Base-by-base conservation (phyloP, 345 rosid genomes). In the Noccaea caerulescens region DNA sequence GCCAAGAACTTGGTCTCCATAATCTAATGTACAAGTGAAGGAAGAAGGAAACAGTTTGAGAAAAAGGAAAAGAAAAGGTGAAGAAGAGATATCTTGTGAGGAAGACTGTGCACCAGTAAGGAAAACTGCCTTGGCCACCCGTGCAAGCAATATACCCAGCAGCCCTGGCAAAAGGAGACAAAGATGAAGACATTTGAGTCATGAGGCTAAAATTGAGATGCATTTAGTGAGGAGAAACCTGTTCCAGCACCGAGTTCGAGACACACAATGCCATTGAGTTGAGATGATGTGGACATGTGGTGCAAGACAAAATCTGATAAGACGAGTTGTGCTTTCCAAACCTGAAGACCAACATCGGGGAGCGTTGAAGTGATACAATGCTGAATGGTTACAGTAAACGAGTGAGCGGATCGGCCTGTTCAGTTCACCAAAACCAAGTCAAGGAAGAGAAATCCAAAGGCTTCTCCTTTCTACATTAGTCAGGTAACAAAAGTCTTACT, bases 201-300 rank as follows among this genome's bases (percentile, higher is more conserved):
- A 27, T 27, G 30, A 27, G 2, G 30, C 30, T 27, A 27, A 27
- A 27, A 27, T 2, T 27, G 30, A 45, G 20, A 62, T 6, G 50
- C 52, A 13, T 43, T 25, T 33, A 37, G 41, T 27, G 23, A 1
- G 3, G 7, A 4, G 18, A n/a, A 5, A 91, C 97, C 97, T 69
- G 96, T 91, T 78, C 97, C 97, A 78, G 94, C 87, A 69, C 98
- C 98, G 63, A 93, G 94, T 77, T 87, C 97, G 5, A 91, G 50
- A 10, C 84, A 75, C 34, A 80, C 71, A 55, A 72, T 74, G 55
- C 80, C 88, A 79, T 81, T 82, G 45, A 91, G 79, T 7, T 82
- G 85, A 44, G 83, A 81, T 2, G 93, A 84, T 64, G 88, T 86
- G 66, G 73, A 79, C 71, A 86, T 87, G 74, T 83, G 81, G 79